These are phyloP conservation scores for Fusarium globosum DNA, from an alignment of 2,329 filamentous ascomycete genomes.

Conservation along the genomic window DNA sequence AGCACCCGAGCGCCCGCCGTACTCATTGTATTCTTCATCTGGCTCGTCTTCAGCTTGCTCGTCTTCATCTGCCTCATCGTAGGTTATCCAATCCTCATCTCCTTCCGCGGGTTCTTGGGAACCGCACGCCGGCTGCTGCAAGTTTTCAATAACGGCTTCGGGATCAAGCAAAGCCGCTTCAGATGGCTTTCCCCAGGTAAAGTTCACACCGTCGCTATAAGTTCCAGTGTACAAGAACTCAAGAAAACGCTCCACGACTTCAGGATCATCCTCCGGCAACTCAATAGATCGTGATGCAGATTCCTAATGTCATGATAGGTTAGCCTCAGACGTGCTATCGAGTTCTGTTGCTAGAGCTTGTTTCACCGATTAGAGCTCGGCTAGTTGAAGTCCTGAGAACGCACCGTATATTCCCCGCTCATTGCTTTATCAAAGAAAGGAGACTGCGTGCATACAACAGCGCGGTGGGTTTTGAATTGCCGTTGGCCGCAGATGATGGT, in stretches of 20 bases:
- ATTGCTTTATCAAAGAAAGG: slow-evolving; percentile 47
- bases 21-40: slow-evolving; percentile 31
- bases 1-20: not conserved
- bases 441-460: slow-evolving; percentile 51
- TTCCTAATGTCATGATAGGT: slow-evolving; percentile 27
- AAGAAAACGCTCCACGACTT: slow-evolving; percentile 42
- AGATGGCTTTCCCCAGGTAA: not conserved
- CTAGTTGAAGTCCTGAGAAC: too few species aligned
- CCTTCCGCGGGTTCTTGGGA: too few species aligned
- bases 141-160: not conserved
- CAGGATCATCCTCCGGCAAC: slow-evolving; percentile 47
- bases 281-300: slow-evolving; percentile 28
- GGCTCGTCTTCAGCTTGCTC: not conserved
- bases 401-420: not conserved
- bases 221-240: slow-evolving; percentile 47
- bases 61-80: too few species aligned
- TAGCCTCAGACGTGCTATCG: too few species aligned
- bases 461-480: slow-evolving; percentile 48
- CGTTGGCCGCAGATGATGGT: slow-evolving; percentile 44
- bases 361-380: too few species aligned
- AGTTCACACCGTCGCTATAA: slow-evolving; percentile 18
- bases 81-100: too few species aligned
- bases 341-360: too few species aligned
- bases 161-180: not conserved
- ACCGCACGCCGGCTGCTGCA: slow-evolving; percentile 6